Base-by-base conservation (phyloP, 441 rosid genomes). In the Isatis lusitanica region DNA sequence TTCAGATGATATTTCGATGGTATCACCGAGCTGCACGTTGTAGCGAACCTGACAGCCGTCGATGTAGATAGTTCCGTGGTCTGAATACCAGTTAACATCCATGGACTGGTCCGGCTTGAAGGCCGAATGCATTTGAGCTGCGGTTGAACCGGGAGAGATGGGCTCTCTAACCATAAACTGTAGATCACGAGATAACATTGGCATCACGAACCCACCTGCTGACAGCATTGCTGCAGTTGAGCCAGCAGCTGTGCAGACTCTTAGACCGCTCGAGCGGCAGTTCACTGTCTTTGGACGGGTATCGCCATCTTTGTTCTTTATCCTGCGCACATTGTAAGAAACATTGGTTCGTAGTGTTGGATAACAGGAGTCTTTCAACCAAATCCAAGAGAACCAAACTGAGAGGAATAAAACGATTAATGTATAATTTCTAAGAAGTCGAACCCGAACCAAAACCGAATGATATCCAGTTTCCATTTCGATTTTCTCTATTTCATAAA, bases 131-230 rank as follows among this genome's bases (percentile, higher is more conserved):
- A 92, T 88, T 40, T 81, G 75, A 57, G 73, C 17, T 38, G 87
- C 66, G 31, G 83, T 74, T 62, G 87, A 43, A 62, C 81, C 85
- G 0, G 83, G 89, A 48, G 85, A 78, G 76, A 94, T 90, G 13
- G 97, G 97, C 71, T 94, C 97, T 74, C 99, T 90, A 33, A 92
- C 97, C 94, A 94, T 84, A 51, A 86, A 94, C 36, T 92, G 96
- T 52, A 90, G 86, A 79, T 88, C 91, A 69, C 62, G 79, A 17
- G 93, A 90, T 61, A 84, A 73, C 66, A 86, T 83, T 15, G 96
- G 92, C 96, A 94, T 88, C 31, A 66, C 64, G 40, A 83, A 84
- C 63, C 98, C 99, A 67, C 99, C 97, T 28, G 91, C 92, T 5
- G 97, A 90, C 10, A 76, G 88, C 96, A 90, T 94, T 56, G 98